These are phyloP conservation scores for Tricholoma saponaceum DNA, from an alignment of 768 basidiomycete genomes.

Conservation along the genomic window DNA sequence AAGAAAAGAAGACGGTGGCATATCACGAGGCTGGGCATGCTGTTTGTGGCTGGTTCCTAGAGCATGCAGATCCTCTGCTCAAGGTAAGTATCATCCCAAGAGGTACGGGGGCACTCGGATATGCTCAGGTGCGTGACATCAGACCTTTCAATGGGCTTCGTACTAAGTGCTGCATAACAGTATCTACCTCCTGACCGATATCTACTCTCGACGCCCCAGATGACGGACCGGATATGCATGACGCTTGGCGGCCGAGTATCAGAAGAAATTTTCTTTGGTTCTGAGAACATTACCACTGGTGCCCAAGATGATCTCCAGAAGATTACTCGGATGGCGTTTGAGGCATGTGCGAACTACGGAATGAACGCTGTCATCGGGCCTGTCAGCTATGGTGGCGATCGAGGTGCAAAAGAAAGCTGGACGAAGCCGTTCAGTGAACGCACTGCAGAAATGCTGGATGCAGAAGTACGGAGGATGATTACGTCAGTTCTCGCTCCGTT, in stretches of 20 bases:
- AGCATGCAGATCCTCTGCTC: slow-evolving; percentile 93
- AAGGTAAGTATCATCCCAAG: slow-evolving; percentile 99
- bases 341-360: slow-evolving; percentile 93
- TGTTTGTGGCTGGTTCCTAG: slow-evolving; percentile 97
- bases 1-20: slow-evolving; percentile 98
- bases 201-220: slow-evolving; percentile 91
- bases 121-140: slow-evolving; percentile 73
- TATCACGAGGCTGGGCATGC: slow-evolving; percentile 99
- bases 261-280: slow-evolving; percentile 96
- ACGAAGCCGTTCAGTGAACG: slow-evolving; percentile 98
- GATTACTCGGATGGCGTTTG: slow-evolving; percentile 97
- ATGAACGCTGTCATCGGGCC: slow-evolving; percentile 96
- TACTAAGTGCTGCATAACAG: slow-evolving; percentile 29
- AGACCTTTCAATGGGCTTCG: slow-evolving; percentile 10
- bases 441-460: slow-evolving; percentile 91
- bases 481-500: slow-evolving; percentile 35
- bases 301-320: slow-evolving; percentile 98
- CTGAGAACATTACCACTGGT: slow-evolving; percentile 91
- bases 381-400: slow-evolving; percentile 90
- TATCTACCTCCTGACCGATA: slow-evolving; percentile 96
- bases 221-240: slow-evolving; percentile 96
- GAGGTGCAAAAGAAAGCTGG: slow-evolving; percentile 82
- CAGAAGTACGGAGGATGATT: slow-evolving; percentile 94
- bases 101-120: slow-evolving; percentile 92
- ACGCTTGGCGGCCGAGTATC: slow-evolving; percentile 96